These are phyloP conservation scores for Sugiyamaella qingdaonensis DNA, from an alignment of 805 yeast species.

Conservation along the genomic window DNA sequence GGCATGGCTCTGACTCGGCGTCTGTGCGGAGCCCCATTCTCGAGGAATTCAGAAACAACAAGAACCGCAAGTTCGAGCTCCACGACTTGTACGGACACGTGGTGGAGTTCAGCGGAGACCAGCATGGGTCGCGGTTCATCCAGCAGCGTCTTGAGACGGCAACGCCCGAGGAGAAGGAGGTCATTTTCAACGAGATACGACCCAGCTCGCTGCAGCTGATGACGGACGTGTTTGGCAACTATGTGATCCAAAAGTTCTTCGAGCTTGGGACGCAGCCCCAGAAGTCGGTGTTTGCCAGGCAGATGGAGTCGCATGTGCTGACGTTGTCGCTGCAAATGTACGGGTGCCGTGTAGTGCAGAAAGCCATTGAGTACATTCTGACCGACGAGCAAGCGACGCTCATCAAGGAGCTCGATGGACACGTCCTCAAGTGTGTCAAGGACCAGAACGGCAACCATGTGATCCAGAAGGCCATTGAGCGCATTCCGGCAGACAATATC, in stretches of 20 bases:
- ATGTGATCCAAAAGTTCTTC: conserved; percentile 90
- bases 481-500: conserved; percentile 65
- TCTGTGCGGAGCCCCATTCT: conserved; percentile 48
- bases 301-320: conserved; percentile 71
- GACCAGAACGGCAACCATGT: conserved; percentile 99
- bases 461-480: conserved; percentile 89
- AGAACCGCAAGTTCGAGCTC: conserved; percentile 57
- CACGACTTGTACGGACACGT: conserved; percentile 82
- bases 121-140: conserved; percentile 94
- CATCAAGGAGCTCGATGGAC: conserved; percentile 63
- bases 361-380: conserved; percentile 74
- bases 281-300: conserved; percentile 58
- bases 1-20: conserved; percentile 1
- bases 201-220: conserved; percentile 70
- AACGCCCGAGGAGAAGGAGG: conserved; percentile 65
- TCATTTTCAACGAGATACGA: conserved; percentile 77
- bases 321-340: conserved; percentile 88
- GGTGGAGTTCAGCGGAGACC: conserved; percentile 89
- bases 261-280: conserved; percentile 76
- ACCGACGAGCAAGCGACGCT: conserved; percentile 62
- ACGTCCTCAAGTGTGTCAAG: conserved; percentile 66
- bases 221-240: conserved; percentile 97
- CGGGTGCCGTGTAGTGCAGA: conserved; percentile 95
- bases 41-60: conserved; percentile 76
- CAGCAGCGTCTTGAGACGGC: conserved; percentile 79